Percentiles rank a stretch among this genome's conserved stretches.
Conservation (phyloP, 202 grass and related monocot genomes). For the Thinopyrum obtusiflorum region DNA sequence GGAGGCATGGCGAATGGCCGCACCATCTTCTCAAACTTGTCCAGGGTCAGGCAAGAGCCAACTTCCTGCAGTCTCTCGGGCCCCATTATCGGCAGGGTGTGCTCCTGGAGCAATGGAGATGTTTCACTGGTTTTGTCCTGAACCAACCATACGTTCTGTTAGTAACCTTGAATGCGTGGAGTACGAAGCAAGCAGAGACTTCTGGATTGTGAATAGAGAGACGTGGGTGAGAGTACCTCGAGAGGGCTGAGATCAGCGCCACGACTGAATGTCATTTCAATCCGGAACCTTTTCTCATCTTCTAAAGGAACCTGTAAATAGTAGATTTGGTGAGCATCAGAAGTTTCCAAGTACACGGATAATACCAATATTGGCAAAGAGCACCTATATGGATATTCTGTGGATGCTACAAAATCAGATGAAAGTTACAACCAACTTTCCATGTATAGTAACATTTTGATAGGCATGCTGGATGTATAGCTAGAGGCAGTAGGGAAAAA, state of each 20-base stretch:
- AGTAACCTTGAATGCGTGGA: background rate
- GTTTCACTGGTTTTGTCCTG: constrained; percentile 73
- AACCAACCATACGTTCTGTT: constrained; percentile 15
- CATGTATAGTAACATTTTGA: background rate
- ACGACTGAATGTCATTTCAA: constrained; percentile 97
- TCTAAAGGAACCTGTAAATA: constrained; percentile 82
- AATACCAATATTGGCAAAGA: background rate
- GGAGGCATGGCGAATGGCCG: constrained; percentile 91
- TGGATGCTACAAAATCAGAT: background rate
- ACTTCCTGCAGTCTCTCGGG: constrained; percentile 91
- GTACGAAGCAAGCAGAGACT: background rate
- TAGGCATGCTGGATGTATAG: background rate
- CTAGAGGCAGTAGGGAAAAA: background rate
- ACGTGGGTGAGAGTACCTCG: constrained; percentile 50
- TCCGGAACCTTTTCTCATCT: constrained; percentile 90
- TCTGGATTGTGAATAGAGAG: constrained; percentile 7
- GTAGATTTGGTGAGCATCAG: background rate
- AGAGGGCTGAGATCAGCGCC: constrained; percentile 91
- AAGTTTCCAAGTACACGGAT: background rate
- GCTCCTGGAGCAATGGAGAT: constrained; percentile 81
- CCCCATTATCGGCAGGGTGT: constrained; percentile 94
- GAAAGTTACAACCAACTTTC: background rate
- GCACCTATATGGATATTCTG: background rate
- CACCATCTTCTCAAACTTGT: constrained; percentile 97
- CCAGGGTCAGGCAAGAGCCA: constrained; percentile 75